Conservation (phyloP, 2,329 filamentous ascomycete genomes). For the Xylariales sp. region DNA sequence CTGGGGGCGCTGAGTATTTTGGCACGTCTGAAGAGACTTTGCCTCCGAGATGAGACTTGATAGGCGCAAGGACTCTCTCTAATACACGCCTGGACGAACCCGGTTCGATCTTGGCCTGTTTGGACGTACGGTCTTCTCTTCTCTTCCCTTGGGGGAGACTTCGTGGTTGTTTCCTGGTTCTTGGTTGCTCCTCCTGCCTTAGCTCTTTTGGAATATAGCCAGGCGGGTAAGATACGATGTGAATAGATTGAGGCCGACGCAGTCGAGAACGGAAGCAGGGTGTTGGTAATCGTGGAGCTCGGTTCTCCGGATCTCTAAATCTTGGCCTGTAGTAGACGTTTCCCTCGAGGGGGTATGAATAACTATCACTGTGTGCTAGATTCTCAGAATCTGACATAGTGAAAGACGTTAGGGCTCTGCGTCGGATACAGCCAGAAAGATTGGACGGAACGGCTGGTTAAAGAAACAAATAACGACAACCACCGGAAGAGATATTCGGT, state of each 20-base stretch:
- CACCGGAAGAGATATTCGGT: too few species aligned
- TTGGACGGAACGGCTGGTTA: too few species aligned
- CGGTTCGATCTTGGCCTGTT: slow-evolving; percentile 12
- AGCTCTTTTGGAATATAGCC: slow-evolving; percentile 40
- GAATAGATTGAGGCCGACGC: slow-evolving; percentile 48
- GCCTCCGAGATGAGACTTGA: slow-evolving; percentile 21
- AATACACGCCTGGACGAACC: slow-evolving; percentile 27
- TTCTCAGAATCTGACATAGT: too few species aligned
- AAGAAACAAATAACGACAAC: too few species aligned
- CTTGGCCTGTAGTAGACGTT: slow-evolving; percentile 24
- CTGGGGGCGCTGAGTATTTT: slow-evolving; percentile 8
- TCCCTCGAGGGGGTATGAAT: slow-evolving; percentile 17
- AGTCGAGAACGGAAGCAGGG: slow-evolving; percentile 44
- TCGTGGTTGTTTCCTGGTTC: slow-evolving; percentile 41
- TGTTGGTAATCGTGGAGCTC: slow-evolving; percentile 23
- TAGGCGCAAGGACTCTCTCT: slow-evolving; percentile 25
- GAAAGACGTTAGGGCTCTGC: too few species aligned
- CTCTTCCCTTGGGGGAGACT: slow-evolving; percentile 22
- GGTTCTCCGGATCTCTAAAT: slow-evolving; percentile 16
- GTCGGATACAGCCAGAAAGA: too few species aligned
- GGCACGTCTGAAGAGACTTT: slow-evolving; percentile 13
- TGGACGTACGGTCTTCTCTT: slow-evolving; percentile 12
- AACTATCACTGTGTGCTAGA: slow-evolving; percentile 11
- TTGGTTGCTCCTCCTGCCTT: slow-evolving; percentile 33
- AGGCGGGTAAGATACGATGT: slow-evolving; percentile 42